Evolutionary conservation across 495 filamentous ascomycete species (phyloP).

Genomic region (Mycothermus thermophilus): DNA sequence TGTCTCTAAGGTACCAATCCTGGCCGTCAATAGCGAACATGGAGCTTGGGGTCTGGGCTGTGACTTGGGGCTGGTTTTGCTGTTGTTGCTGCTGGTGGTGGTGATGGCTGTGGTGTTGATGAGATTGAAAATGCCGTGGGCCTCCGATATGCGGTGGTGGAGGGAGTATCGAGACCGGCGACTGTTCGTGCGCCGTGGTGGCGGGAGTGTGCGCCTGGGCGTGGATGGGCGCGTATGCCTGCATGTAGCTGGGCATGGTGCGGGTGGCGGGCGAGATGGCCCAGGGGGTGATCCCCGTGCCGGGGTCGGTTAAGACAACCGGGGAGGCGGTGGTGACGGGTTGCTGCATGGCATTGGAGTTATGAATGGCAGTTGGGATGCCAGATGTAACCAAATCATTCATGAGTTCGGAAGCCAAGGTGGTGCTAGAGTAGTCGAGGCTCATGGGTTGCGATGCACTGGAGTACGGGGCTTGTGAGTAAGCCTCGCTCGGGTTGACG

Average conservation of each 20-base stretch:
- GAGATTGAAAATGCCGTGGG: constrained; percentile 39
- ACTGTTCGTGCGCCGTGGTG: too few species aligned
- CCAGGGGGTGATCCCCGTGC: constrained; percentile 14
- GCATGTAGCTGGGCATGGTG: constrained; percentile 9
- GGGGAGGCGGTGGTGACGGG: constrained; percentile 8
- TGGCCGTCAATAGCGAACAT: constrained; percentile 31
- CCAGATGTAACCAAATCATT: constrained; percentile 7
- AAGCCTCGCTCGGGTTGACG: too few species aligned
- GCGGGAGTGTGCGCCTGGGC: too few species aligned
- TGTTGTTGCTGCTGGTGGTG: neutral
- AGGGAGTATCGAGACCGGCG: too few species aligned
- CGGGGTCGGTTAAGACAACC: constrained; percentile 16
- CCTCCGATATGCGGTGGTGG: too few species aligned
- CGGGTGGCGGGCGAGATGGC: constrained; percentile 10
- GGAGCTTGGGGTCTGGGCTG: neutral
- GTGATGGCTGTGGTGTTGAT: constrained; percentile 40
- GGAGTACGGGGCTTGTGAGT: too few species aligned
- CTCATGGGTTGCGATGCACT: constrained; percentile 16
- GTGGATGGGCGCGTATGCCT: constrained; percentile 5
- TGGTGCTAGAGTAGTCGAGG: constrained; percentile 6
- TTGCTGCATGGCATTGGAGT: constrained; percentile 6
- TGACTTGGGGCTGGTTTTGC: neutral
- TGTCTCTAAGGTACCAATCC: constrained; percentile 38
- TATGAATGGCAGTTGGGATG: constrained; percentile 4
- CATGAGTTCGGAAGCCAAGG: constrained; percentile 16